Conservation (phyloP, 2,329 filamentous ascomycete genomes). For the Calonectria henricotiae region DNA sequence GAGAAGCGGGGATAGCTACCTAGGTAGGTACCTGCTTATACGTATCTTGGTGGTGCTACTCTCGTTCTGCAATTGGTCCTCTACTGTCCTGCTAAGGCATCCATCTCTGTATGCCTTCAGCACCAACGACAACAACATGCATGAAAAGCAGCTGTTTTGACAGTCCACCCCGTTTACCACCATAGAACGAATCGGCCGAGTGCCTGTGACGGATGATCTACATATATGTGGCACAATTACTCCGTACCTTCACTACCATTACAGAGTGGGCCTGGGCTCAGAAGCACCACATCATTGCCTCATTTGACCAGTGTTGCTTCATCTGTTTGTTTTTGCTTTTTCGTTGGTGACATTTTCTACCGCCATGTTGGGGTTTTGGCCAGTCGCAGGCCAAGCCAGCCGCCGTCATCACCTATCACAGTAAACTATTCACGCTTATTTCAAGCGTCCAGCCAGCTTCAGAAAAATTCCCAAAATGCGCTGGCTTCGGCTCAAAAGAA, state of each 20-base stretch:
- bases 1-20: slow-evolving; percentile 11
- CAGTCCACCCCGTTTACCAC: slow-evolving; percentile 12
- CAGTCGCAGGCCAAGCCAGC: slow-evolving; percentile 10
- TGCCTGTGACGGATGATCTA: slow-evolving; percentile 19
- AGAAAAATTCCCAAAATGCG: slow-evolving; percentile 12
- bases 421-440: slow-evolving; percentile 16
- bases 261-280: slow-evolving; percentile 4
- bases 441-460: slow-evolving; percentile 29
- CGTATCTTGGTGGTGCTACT: not conserved
- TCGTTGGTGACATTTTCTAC: not conserved
- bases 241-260: not conserved
- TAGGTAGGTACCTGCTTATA: slow-evolving; percentile 3
- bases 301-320: not conserved
- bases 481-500: not conserved
- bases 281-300: slow-evolving; percentile 17
- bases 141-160: slow-evolving; percentile 25
- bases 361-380: not conserved
- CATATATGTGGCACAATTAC: slow-evolving; percentile 4
- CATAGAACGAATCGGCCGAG: slow-evolving; percentile 24
- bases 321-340: slow-evolving; percentile 1
- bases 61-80: slow-evolving; percentile 21
- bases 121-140: slow-evolving; percentile 17
- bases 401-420: not conserved
- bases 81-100: not conserved
- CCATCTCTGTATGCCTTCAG: not conserved